Evolutionary conservation across 2,329 filamentous ascomycete species (phyloP).

Genomic region (Annulohypoxylon truncatum): DNA sequence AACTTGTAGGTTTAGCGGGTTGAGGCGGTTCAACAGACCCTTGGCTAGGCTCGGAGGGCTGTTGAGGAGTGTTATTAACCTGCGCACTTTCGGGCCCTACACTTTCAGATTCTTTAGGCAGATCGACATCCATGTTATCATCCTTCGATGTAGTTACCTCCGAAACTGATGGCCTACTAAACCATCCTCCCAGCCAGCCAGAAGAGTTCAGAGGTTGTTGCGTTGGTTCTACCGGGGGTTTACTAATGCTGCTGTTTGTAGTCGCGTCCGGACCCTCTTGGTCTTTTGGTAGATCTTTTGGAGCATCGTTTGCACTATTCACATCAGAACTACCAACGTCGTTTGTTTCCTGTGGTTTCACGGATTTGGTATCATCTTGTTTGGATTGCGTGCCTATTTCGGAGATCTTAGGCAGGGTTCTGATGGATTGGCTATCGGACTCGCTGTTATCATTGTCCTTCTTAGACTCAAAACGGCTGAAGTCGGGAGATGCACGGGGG

Average conservation of each 20-base stretch:
- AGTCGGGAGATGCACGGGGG: slow-evolving; percentile 59
- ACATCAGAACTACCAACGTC: slow-evolving; percentile 13
- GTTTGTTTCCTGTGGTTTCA: slow-evolving; percentile 22
- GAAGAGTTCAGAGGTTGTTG: slow-evolving; percentile 52
- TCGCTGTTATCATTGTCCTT: slow-evolving; percentile 52
- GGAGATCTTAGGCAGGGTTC: slow-evolving; percentile 48
- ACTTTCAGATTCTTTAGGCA: slow-evolving; percentile 40
- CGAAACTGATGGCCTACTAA: slow-evolving; percentile 50
- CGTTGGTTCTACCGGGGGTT: slow-evolving; percentile 33
- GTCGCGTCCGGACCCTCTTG: slow-evolving; percentile 16
- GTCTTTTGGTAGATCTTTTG: slow-evolving; percentile 11
- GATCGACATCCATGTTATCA: slow-evolving; percentile 28
- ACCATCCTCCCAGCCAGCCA: slow-evolving; percentile 67
- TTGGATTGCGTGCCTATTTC: slow-evolving; percentile 43
- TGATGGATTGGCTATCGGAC: slow-evolving; percentile 48
- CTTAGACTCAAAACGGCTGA: slow-evolving; percentile 63
- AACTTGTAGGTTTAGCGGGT: slow-evolving; percentile 43
- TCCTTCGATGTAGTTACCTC: slow-evolving; percentile 21
- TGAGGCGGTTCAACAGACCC: slow-evolving; percentile 39
- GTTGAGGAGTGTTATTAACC: slow-evolving; percentile 31
- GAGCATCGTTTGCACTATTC: slow-evolving; percentile 8
- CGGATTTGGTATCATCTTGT: slow-evolving; percentile 48
- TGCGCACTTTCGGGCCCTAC: slow-evolving; percentile 9
- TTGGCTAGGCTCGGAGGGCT: slow-evolving; percentile 24
- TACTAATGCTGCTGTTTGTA: slow-evolving; percentile 24